Conservation (phyloP, 2,329 filamentous ascomycete species). For the Aspergillus udagawae region DNA sequence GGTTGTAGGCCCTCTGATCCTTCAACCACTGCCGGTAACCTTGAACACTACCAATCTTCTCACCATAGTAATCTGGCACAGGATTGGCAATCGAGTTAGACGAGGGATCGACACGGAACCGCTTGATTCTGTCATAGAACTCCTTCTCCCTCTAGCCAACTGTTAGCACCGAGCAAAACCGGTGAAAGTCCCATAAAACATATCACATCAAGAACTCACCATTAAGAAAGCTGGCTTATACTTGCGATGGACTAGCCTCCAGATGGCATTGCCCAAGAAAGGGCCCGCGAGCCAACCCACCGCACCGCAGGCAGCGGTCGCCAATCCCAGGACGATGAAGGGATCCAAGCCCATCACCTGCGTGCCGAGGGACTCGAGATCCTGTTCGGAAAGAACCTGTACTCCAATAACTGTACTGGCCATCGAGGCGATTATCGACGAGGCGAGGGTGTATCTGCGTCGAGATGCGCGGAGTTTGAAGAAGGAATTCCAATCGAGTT, state of each 20-base stretch:
- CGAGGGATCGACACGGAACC: slow-evolving; percentile 84
- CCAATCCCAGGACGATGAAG: slow-evolving; percentile 76
- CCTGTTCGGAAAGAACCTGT: slow-evolving; percentile 61
- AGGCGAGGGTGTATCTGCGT: slow-evolving; percentile 75
- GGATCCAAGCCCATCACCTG: slow-evolving; percentile 81
- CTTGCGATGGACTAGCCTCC: slow-evolving; percentile 69
- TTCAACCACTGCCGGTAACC: slow-evolving; percentile 95
- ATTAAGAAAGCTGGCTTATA: slow-evolving; percentile 67
- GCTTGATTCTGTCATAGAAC: slow-evolving; percentile 89
- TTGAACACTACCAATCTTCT: slow-evolving; percentile 91
- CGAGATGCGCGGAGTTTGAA: slow-evolving; percentile 84
- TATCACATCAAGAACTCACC: slow-evolving; percentile 44
- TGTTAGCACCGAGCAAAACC: slow-evolving; percentile 6
- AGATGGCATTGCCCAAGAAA: slow-evolving; percentile 72
- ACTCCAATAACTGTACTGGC: slow-evolving; percentile 53
- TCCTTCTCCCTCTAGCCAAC: slow-evolving; percentile 79
- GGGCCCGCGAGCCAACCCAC: slow-evolving; percentile 86
- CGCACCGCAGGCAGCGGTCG: slow-evolving; percentile 71
- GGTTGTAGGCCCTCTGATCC: slow-evolving; percentile 95
- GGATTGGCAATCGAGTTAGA: slow-evolving; percentile 88
- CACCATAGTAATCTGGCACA: slow-evolving; percentile 95
- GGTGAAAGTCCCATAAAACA: neutral
- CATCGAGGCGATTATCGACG: slow-evolving; percentile 64
- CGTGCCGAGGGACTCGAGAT: slow-evolving; percentile 62
- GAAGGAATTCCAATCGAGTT: slow-evolving; percentile 87